A percentile compares a stretch with the other conserved stretches of the same genome.
phyloP scores from a whole-genome alignment of 768 basidiomycete genomes.

The Calocybe indica region DNA sequence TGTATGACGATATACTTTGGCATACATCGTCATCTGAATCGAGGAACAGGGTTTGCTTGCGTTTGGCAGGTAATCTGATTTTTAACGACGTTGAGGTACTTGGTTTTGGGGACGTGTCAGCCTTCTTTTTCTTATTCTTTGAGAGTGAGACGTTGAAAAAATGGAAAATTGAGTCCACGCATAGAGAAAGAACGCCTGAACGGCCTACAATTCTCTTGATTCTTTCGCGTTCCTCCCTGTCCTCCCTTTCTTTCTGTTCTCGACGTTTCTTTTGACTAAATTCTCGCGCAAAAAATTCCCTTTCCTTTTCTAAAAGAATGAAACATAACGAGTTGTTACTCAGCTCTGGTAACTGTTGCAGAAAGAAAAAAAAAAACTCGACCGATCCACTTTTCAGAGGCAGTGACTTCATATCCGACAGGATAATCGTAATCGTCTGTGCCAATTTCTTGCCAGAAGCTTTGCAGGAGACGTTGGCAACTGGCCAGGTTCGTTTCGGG shows the following conservation, averaged over 20 bases:
- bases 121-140: not conserved
- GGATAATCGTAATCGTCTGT: conserved; percentile 49
- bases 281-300: conserved; percentile 27
- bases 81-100: not conserved
- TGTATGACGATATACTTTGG: too few species aligned
- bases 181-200: not conserved
- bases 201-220: conserved; percentile 9
- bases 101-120: not conserved
- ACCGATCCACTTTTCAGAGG: conserved; percentile 58
- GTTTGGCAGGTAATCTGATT: too few species aligned
- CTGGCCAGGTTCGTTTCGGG: conserved; percentile 51
- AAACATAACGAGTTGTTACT: not conserved
- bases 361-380: conserved; percentile 9
- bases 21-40: too few species aligned
- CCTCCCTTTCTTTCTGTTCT: conserved; percentile 14
- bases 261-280: conserved; percentile 12
- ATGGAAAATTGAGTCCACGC: too few species aligned
- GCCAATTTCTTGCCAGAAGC: conserved; percentile 62
- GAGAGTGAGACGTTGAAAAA: not conserved
- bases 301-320: conserved; percentile 28
- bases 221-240: conserved; percentile 12
- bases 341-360: not conserved
- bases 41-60: too few species aligned
- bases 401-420: conserved; percentile 36
- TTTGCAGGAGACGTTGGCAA: conserved; percentile 53